A percentile compares a stretch with the other conserved stretches of the same genome.
phyloP scores from a whole-genome alignment of 2,329 filamentous ascomycete genomes.

The Dryadomyces sulphureus region DNA sequence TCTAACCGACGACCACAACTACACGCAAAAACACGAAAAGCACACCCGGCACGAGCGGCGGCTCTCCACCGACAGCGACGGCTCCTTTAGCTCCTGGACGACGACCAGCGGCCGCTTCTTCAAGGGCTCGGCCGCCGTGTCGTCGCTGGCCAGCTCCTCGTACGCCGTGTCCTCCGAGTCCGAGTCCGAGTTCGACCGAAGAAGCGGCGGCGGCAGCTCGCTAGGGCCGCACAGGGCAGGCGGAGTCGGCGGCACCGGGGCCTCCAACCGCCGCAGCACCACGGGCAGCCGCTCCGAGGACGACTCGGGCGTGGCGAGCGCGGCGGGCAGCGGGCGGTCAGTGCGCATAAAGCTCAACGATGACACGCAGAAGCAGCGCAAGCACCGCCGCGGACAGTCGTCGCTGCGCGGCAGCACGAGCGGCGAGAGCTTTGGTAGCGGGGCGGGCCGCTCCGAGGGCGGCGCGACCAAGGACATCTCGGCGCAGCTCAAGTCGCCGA shows the following conservation, averaged over 20 bases:
- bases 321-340: slow-evolving; percentile 46
- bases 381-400: slow-evolving; percentile 44
- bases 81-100: background rate
- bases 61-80: slow-evolving; percentile 5
- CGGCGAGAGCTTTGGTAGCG: slow-evolving; percentile 11
- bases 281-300: slow-evolving; percentile 8
- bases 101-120: slow-evolving; percentile 15
- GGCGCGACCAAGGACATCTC: slow-evolving; percentile 38
- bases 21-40: slow-evolving; percentile 4
- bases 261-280: slow-evolving; percentile 4
- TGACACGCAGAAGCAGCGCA: slow-evolving; percentile 57
- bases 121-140: slow-evolving; percentile 27
- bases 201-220: slow-evolving; percentile 20
- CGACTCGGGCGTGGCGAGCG: slow-evolving; percentile 27
- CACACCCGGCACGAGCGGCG: no score
- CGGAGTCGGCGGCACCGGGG: background rate
- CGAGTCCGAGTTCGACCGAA: slow-evolving; percentile 40
- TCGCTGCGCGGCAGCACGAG: slow-evolving; percentile 15
- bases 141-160: slow-evolving; percentile 26
- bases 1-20: background rate
- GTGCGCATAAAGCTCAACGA: slow-evolving; percentile 87
- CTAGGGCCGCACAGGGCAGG: background rate
- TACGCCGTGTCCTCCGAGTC: slow-evolving; percentile 59
- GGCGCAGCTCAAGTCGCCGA: slow-evolving; percentile 84
- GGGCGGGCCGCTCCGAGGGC: slow-evolving; percentile 17